Conservation (phyloP, 176 grass and related monocot species). For the Rhynchospora pubera region DNA sequence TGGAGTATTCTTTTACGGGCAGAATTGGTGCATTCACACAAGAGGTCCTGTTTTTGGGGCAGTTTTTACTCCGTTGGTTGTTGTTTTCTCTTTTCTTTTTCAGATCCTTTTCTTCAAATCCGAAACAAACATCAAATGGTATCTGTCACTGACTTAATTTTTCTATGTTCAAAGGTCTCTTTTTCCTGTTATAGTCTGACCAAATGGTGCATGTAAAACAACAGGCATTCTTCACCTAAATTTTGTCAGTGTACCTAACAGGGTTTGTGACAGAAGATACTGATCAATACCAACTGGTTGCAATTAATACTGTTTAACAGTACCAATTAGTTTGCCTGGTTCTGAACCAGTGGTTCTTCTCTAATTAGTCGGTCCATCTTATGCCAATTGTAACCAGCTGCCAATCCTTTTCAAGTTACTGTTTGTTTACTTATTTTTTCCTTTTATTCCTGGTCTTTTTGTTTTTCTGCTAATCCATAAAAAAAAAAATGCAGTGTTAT, state of each 20-base stretch:
- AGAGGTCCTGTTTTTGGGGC: constrained; percentile 30
- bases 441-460: neutral
- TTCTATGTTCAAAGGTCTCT: neutral
- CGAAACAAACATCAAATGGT: neutral
- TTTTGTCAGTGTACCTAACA: neutral
- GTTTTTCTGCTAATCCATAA: neutral
- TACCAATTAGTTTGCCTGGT: neutral
- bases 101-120: constrained; percentile 14
- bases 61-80: constrained; percentile 27
- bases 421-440: neutral
- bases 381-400: neutral
- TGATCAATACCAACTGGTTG: neutral
- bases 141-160: neutral
- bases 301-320: neutral
- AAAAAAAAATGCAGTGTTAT: constrained; percentile 13
- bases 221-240: neutral
- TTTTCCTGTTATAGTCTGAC: neutral
- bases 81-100: constrained; percentile 29
- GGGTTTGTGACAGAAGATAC: neutral
- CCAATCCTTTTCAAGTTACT: neutral
- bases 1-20: neutral
- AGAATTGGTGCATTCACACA: constrained; percentile 28
- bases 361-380: neutral
- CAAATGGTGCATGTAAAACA: neutral
- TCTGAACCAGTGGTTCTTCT: neutral